Percentiles rank a stretch among this genome's conserved stretches.
Conservation (phyloP, 129 eudicot genomes). For the Pittosporum tobira region DNA sequence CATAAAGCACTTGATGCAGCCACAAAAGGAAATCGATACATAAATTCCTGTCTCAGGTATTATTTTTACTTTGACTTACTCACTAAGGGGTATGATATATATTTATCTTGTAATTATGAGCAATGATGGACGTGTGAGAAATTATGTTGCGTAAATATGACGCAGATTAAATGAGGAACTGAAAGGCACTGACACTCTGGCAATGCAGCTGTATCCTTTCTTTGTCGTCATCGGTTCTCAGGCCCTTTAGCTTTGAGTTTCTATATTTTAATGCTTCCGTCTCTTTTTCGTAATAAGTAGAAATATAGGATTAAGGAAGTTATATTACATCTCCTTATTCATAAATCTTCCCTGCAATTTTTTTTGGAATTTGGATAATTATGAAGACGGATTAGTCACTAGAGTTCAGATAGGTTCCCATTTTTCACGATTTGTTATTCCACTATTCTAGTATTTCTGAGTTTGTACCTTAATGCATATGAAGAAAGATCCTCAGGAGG, state of each 20-base stretch:
- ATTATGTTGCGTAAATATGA: background rate
- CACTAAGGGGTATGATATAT: too few relatives aligned
- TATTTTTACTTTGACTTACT: background rate
- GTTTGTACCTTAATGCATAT: conserved; percentile 33
- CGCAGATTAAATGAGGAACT: conserved; percentile 95
- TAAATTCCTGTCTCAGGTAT: conserved; percentile 94
- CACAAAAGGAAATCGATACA: conserved; percentile 81
- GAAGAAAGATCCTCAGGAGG: conserved; percentile 57
- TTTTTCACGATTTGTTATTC: background rate
- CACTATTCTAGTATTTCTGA: background rate
- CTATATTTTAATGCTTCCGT: background rate
- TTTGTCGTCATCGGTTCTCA: background rate
- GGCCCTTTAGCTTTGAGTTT: background rate
- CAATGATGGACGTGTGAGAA: background rate
- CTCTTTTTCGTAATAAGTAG: too few relatives aligned
- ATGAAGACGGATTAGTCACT: background rate
- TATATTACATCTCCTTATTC: too few relatives aligned
- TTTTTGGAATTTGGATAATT: background rate
- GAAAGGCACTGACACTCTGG: conserved; percentile 65
- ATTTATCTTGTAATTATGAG: background rate
- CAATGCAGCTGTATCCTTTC: conserved; percentile 84
- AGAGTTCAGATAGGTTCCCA: background rate
- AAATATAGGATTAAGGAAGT: too few relatives aligned
- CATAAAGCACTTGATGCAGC: conserved; percentile 87
- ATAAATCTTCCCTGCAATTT: background rate